Evolutionary conservation across 352 stramenopile species (phyloP), one percentile per base, ranked within the genome.

Genomic region (Pythium apleroticum): DNA sequence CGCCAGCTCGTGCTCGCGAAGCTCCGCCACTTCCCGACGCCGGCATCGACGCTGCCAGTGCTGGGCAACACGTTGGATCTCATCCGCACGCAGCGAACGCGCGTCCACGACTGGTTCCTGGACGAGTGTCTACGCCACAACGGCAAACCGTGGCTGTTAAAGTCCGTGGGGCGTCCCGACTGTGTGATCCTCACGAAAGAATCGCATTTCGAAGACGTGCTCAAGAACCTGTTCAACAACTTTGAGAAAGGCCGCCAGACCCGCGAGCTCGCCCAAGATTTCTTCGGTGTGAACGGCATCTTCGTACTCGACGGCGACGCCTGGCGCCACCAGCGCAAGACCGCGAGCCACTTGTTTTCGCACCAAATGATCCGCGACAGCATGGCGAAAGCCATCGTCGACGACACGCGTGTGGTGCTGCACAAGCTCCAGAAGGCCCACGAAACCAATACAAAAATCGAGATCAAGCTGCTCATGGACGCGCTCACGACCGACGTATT

Each of bases 311-410:
- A 96, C 68, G 84, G 86, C 24, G 73, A 68, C 10, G 33, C 72
- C 25, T 97, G 89, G 89, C 73, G 73, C 25, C 62, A 80, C 57
- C 89, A 97, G 57, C 84, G 87, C 65, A 96, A 95, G 70, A 85
- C 74, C 22, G 89, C 88, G 54, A 97, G 88, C 52, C 88, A 97
- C 57, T 91, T 98, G 20, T 96, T 97, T 52, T 90, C 82, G 5
- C 76, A 74, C 57, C 72, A 75, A 31, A 84, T 75, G 73, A 80
- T 91, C 60, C 63, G 67, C 52, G 66, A 84, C 27, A 72, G 65
- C 15, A 85, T 92, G 81, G 67, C 86, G n/a, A 58, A 68, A 10
- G 72, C 78, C 8, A 75, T 91, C 28, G 60, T 69, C 9, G 74
- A 88, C 5, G 67, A 82, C 28, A 78, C 72, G 28, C 64, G 41